These are phyloP conservation scores for Xylaria longipes DNA, from an alignment of 495 filamentous ascomycete species.

Conservation along the genomic window DNA sequence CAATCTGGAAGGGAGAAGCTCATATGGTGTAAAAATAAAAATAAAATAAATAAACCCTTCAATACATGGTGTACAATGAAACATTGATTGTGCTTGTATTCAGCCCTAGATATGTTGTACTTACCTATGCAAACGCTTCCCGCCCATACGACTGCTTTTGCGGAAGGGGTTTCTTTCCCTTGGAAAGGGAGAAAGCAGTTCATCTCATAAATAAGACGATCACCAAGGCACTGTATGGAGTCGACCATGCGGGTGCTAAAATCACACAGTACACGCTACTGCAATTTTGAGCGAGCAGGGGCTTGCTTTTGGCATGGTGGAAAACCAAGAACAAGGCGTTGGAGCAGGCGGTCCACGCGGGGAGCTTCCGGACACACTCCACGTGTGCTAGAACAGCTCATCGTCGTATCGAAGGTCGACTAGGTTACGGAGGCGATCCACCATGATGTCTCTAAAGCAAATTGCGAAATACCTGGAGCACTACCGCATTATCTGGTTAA, in stretches of 20 bases:
- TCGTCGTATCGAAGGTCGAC: slow-evolving; percentile 20
- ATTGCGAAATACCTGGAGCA: slow-evolving; percentile 12
- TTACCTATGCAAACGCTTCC: not conserved
- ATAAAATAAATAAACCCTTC: no score
- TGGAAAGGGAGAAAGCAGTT: slow-evolving; percentile 1
- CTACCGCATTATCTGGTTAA: no score
- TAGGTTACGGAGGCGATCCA: not conserved
- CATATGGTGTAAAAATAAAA: not conserved
- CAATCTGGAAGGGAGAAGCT: not conserved
- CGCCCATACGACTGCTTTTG: slow-evolving; percentile 1
- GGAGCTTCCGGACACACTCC: slow-evolving; percentile 28
- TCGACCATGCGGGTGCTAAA: not conserved
- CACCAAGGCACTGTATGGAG: slow-evolving; percentile 11
- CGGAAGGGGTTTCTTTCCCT: not conserved
- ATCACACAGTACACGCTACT: slow-evolving; percentile 12
- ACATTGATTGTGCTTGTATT: not conserved
- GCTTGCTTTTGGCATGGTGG: slow-evolving; percentile 18
- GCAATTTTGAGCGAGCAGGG: not conserved
- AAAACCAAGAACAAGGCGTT: slow-evolving; percentile 21
- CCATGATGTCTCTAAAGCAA: slow-evolving; percentile 22
- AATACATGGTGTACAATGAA: not conserved
- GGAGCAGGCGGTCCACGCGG: slow-evolving; percentile 13
- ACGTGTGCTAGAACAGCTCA: slow-evolving; percentile 28
- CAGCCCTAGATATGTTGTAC: not conserved
- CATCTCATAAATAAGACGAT: slow-evolving; percentile 8